Evolutionary conservation across 257 asterid species (phyloP).

Genomic region (Primulina huaijiensis): DNA sequence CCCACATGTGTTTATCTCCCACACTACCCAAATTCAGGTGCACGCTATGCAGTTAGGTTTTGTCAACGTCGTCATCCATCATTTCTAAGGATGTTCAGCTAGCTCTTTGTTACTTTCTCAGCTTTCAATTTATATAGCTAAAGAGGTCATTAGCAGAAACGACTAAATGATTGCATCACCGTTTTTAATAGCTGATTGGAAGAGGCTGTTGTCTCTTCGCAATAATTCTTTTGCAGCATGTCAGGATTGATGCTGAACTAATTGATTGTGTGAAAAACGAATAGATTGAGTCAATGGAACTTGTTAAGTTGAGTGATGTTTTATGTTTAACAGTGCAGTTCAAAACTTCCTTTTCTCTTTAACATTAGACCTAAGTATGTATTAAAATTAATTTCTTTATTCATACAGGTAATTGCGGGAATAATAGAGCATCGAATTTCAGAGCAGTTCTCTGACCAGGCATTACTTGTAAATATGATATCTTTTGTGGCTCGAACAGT

Average conservation of each 20-base stretch:
- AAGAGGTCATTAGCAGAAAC: not conserved
- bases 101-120: not conserved
- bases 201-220: not conserved
- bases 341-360: constrained; percentile 6
- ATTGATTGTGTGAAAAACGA: not conserved
- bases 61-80: not conserved
- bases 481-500: constrained; percentile 82
- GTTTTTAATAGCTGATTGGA: not conserved
- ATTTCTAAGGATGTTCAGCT: not conserved
- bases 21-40: not conserved
- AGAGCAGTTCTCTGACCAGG: constrained; percentile 67
- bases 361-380: not conserved
- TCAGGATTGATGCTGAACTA: constrained; percentile 7
- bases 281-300: not conserved
- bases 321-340: not conserved
- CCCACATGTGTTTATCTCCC: not conserved
- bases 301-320: not conserved
- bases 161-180: not conserved
- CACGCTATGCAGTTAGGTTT: not conserved
- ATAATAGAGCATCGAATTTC: constrained; percentile 84
- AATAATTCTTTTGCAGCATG: not conserved
- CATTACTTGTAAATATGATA: constrained; percentile 68
- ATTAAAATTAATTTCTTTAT: not conserved
- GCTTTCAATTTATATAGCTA: not conserved
- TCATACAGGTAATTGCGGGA: constrained; percentile 77